Conservation (phyloP, 306 rosid species). For the Trichosanthes cucumerina region DNA sequence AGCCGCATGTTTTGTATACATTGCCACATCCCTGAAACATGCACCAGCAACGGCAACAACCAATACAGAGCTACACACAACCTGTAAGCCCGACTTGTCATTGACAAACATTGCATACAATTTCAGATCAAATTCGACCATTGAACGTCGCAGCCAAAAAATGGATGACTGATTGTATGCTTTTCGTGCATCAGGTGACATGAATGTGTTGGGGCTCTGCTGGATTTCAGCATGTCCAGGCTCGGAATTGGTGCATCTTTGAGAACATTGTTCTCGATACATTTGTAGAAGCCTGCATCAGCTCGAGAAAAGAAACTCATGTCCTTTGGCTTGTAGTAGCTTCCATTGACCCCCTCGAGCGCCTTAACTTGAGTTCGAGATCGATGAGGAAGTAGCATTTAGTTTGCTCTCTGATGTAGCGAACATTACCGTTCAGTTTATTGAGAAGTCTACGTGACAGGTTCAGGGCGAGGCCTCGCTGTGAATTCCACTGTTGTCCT, state of each 20-base stretch:
- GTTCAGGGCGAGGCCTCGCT: conserved; percentile 59
- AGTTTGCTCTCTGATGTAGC: conserved; percentile 46
- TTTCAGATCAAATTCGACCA: not conserved
- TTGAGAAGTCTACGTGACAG: conserved; percentile 61
- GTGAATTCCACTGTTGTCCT: conserved; percentile 47
- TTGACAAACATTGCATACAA: not conserved
- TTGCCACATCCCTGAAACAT: not conserved
- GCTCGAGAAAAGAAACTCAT: not conserved
- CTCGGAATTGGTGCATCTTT: not conserved
- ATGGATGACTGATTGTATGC: not conserved
- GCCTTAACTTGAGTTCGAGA: conserved; percentile 34
- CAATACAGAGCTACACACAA: not conserved
- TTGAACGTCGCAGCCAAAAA: not conserved
- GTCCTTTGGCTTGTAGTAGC: not conserved
- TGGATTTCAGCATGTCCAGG: not conserved
- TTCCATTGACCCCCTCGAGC: not conserved
- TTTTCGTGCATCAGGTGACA: not conserved
- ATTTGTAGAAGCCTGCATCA: not conserved
- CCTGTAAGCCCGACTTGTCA: not conserved
- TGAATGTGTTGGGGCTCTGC: not conserved
- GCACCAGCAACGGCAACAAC: not conserved
- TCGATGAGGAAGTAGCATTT: conserved; percentile 59
- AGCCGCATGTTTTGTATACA: not conserved
- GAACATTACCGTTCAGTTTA: conserved; percentile 55
- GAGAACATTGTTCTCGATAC: not conserved